Conservation (phyloP, 2,329 filamentous ascomycete genomes). For the Cadophora sp. region DNA sequence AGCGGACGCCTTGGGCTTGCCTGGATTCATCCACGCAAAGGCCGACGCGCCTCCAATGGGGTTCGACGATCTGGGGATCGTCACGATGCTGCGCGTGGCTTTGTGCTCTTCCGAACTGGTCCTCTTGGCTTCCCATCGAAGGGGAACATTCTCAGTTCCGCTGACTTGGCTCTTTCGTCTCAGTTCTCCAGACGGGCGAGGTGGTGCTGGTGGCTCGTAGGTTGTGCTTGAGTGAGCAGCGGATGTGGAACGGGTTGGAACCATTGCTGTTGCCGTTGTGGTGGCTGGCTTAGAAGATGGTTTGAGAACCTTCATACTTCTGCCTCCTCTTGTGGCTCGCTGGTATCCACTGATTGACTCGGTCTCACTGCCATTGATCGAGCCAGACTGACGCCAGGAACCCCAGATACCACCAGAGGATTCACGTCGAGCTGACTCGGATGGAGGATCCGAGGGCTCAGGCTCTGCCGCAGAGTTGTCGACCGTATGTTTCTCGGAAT, state of each 20-base stretch:
- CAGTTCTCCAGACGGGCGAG: conserved; percentile 55
- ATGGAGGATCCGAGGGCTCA: conserved; percentile 27
- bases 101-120: conserved; percentile 49
- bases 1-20: conserved; percentile 36
- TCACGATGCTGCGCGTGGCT: conserved; percentile 30
- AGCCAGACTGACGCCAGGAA: conserved; percentile 68
- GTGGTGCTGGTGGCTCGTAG: conserved; percentile 57
- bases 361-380: conserved; percentile 36
- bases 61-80: conserved; percentile 68
- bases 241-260: conserved; percentile 42
- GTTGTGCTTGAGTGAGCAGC: conserved; percentile 57
- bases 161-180: conserved; percentile 61
- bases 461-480: conserved; percentile 25
- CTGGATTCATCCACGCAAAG: conserved; percentile 86
- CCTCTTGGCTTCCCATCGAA: conserved; percentile 61
- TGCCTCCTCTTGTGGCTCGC: conserved; percentile 68
- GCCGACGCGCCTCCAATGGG: conserved; percentile 92
- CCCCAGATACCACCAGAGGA: conserved; percentile 68
- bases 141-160: conserved; percentile 39
- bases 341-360: conserved; percentile 63
- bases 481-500: conserved; percentile 31
- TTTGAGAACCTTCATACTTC: conserved; percentile 90
- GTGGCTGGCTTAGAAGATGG: conserved; percentile 69
- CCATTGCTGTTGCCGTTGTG: conserved; percentile 53
- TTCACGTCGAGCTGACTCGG: conserved; percentile 50